Evolutionary conservation across 2,329 filamentous ascomycete genomes (phyloP).

Genomic region (Aspergillus fructus): DNA sequence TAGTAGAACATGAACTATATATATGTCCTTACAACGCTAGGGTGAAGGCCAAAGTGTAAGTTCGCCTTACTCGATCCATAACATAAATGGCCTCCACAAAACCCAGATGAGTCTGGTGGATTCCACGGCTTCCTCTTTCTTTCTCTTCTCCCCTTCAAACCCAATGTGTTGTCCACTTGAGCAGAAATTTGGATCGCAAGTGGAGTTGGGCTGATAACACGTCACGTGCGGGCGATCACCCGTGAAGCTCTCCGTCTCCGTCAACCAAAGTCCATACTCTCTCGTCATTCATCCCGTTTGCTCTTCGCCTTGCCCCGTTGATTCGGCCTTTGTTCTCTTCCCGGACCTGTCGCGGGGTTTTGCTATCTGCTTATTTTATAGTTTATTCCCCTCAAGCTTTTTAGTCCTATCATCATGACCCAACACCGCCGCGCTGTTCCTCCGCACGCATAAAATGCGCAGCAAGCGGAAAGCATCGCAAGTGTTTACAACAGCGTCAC

Average conservation of each 20-base stretch:
- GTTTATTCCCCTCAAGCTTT: not conserved
- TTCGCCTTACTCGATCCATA: too few relatives aligned
- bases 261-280: conserved; percentile 17
- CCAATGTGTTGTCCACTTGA: not conserved
- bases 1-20: not conserved
- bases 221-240: conserved; percentile 33
- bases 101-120: too few relatives aligned
- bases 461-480: conserved; percentile 23
- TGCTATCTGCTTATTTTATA: not conserved
- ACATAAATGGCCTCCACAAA: too few relatives aligned
- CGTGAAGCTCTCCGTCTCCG: conserved; percentile 23
- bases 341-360: not conserved
- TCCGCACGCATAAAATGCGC: conserved; percentile 27
- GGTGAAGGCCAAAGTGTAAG: too few relatives aligned
- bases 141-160: too few relatives aligned
- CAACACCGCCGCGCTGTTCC: conserved; percentile 13
- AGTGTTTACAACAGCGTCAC: conserved; percentile 13
- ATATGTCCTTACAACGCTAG: not conserved
- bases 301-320: not conserved
- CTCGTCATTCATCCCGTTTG: conserved; percentile 9
- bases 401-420: conserved; percentile 20
- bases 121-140: too few relatives aligned
- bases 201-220: conserved; percentile 24
- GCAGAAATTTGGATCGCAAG: not conserved
- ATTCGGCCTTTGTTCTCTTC: not conserved